Percentiles rank a stretch among this genome's conserved stretches.
These are phyloP conservation scores for Daldinia eschscholtzii DNA, from an alignment of 2,329 filamentous ascomycete species.

Conservation along the genomic window DNA sequence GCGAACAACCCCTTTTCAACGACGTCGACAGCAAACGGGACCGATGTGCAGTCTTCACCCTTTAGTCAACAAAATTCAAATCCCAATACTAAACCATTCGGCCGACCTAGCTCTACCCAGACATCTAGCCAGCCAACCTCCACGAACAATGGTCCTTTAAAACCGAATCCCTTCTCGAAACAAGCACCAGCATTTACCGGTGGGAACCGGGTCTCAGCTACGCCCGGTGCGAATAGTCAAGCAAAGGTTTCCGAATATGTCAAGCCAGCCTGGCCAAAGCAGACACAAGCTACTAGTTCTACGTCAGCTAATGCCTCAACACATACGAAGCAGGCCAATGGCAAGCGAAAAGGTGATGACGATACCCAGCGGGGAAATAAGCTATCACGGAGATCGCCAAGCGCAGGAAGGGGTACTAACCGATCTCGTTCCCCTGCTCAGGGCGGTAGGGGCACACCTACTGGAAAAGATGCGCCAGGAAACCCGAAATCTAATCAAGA, in stretches of 20 bases:
- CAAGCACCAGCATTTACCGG: conserved; percentile 3
- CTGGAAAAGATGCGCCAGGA: conserved; percentile 3
- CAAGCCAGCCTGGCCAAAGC: conserved; percentile 47
- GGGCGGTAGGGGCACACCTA: conserved; percentile 9
- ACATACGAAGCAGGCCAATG: conserved; percentile 24
- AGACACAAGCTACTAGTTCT: conserved; percentile 18
- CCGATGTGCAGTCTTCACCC: conserved; percentile 34
- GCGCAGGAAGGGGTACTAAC: conserved; percentile 20
- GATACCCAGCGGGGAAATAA: conserved; percentile 35
- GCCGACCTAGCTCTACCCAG: conserved; percentile 16
- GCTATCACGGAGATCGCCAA: conserved; percentile 36
- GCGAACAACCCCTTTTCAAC: neutral
- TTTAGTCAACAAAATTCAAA: conserved; percentile 28
- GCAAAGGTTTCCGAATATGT: conserved; percentile 42
- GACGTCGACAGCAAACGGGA: conserved; percentile 13
- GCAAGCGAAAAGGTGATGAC: conserved; percentile 42
- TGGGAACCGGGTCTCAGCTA: neutral
- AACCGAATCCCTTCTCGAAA: conserved; percentile 30
- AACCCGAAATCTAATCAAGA: conserved; percentile 35
- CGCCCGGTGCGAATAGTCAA: conserved; percentile 17
- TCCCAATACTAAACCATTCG: conserved; percentile 36
- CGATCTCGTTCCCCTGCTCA: conserved; percentile 20
- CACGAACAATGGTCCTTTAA: conserved; percentile 7
- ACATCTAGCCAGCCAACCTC: conserved; percentile 12
- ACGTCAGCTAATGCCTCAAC: neutral